These are phyloP conservation scores for Tricholomella constricta DNA, from an alignment of 768 basidiomycete genomes.

Conservation along the genomic window DNA sequence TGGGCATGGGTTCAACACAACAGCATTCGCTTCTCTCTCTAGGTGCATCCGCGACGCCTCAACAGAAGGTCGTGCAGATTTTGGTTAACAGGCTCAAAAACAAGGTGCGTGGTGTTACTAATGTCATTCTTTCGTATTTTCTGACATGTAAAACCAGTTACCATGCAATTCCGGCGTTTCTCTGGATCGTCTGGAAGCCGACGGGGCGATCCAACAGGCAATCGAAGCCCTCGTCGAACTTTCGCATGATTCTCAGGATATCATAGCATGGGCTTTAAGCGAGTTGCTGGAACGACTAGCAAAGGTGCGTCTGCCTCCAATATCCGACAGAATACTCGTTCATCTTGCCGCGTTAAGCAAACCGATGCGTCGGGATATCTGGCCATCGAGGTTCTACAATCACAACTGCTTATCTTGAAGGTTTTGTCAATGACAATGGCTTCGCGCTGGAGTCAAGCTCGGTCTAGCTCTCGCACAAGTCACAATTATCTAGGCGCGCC, in stretches of 20 bases:
- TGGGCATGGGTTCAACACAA: constrained; percentile 19
- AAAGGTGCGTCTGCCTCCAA: constrained; percentile 49
- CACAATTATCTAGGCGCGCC: constrained; percentile 35
- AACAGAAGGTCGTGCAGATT: constrained; percentile 81
- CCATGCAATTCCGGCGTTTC: constrained; percentile 82
- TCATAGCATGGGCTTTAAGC: constrained; percentile 77
- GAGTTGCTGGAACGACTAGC: constrained; percentile 78
- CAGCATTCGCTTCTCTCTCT: constrained; percentile 37
- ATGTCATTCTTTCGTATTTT: constrained; percentile 3
- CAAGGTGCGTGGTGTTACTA: constrained; percentile 53
- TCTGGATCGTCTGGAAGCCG: constrained; percentile 72
- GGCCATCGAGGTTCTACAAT: constrained; percentile 77
- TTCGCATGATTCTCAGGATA: constrained; percentile 73
- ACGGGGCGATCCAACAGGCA: constrained; percentile 72
- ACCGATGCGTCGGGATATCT: constrained; percentile 51
- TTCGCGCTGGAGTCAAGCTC: constrained; percentile 64
- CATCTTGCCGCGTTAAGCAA: constrained; percentile 40
- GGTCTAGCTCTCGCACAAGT: constrained; percentile 45
- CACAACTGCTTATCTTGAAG: constrained; percentile 84
- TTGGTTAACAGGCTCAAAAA: constrained; percentile 79
- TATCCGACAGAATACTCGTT: neutral
- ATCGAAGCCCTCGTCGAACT: constrained; percentile 82
- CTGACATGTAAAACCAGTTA: constrained; percentile 49
- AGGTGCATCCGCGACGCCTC: constrained; percentile 52
- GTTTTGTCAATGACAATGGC: constrained; percentile 78